phyloP scores from a whole-genome alignment of 768 basidiomycete species.

The Phanerochaete sordida region DNA sequence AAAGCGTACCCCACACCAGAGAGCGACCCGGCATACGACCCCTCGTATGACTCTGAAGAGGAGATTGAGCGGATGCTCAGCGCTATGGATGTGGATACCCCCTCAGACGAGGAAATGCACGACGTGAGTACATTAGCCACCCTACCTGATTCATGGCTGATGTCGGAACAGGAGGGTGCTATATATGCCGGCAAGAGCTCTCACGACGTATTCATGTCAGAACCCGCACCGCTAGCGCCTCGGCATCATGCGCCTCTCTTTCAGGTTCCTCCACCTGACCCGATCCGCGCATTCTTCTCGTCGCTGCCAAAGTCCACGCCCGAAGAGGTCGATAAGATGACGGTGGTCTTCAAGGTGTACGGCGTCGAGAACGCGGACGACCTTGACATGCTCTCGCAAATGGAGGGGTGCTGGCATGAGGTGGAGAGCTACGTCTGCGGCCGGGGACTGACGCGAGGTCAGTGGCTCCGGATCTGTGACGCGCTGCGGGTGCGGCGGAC shows the following conservation, averaged over 20 bases:
- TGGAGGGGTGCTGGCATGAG: constrained; percentile 6
- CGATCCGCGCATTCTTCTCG: not conserved
- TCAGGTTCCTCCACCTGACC: not conserved
- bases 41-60: not conserved
- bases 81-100: not conserved
- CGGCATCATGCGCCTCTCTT: not conserved
- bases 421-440: not conserved
- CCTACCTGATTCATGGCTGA: not conserved
- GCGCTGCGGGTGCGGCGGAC: not conserved
- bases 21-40: not conserved
- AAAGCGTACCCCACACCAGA: not conserved
- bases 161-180: not conserved
- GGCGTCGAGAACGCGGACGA: constrained; percentile 2
- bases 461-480: constrained; percentile 1
- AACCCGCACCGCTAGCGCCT: not conserved
- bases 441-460: not conserved
- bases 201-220: not conserved
- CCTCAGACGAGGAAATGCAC: not conserved
- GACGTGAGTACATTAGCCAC: not conserved
- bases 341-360: not conserved
- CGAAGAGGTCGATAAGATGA: not conserved
- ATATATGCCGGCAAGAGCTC: not conserved
- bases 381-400: not conserved
- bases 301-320: not conserved
- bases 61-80: not conserved